Evolutionary conservation across 805 yeast genomes (phyloP).

Genomic region (Lipomyces orientalis): DNA sequence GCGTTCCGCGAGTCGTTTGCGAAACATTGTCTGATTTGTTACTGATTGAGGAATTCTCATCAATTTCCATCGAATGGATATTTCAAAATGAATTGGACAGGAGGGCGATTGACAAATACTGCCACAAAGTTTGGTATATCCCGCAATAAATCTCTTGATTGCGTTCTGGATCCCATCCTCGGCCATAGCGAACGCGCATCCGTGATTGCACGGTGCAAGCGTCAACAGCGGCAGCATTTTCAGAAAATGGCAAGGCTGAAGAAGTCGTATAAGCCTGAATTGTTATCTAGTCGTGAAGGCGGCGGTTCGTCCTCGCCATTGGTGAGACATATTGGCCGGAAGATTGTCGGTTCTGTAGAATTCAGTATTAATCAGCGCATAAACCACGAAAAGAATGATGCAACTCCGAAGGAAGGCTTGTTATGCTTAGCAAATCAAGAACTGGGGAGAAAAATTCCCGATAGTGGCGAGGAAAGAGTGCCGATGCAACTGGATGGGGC

Average conservation of each 20-base stretch:
- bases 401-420: neutral
- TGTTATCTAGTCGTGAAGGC: neutral
- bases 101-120: slow-evolving; percentile 6
- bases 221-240: slow-evolving; percentile 15
- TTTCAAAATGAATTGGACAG: slow-evolving; percentile 17
- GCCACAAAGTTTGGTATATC: slow-evolving; percentile 3
- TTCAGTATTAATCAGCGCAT: slow-evolving; percentile 14
- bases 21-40: neutral
- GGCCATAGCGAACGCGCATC: neutral
- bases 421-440: neutral
- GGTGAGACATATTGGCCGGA: neutral
- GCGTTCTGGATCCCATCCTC: neutral
- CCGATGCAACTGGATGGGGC: neutral
- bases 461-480: neutral
- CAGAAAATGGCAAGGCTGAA: slow-evolving; percentile 13
- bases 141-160: neutral
- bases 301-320: neutral
- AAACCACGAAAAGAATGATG: neutral
- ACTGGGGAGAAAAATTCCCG: neutral
- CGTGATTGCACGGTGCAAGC: slow-evolving; percentile 7
- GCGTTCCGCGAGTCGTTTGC: neutral
- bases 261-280: neutral
- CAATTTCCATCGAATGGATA: neutral
- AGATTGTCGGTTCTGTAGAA: neutral
- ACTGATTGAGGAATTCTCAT: neutral